phyloP scores from a whole-genome alignment of 352 stramenopile genomes.

The Saprolegnia diclina region DNA sequence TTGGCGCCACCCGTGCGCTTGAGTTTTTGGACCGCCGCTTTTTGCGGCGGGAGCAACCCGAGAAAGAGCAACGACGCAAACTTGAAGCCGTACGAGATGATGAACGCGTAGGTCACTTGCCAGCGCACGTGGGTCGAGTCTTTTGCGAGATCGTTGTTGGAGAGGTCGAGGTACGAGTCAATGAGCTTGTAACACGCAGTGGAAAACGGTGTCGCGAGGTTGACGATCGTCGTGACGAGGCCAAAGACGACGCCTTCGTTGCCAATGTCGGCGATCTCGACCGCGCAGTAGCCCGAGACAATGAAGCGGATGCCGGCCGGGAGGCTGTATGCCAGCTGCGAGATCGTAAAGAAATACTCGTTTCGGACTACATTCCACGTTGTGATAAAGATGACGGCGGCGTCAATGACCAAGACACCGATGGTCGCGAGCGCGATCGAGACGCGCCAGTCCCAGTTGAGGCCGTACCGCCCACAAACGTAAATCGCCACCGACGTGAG shows the following conservation, averaged over 20 bases:
- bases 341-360: constrained; percentile 5
- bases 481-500: constrained; percentile 34
- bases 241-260: constrained; percentile 34
- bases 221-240: constrained; percentile 33
- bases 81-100: constrained; percentile 32
- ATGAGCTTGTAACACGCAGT: constrained; percentile 41
- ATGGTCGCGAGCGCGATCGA: constrained; percentile 30
- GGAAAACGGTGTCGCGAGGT: constrained; percentile 39
- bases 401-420: constrained; percentile 19
- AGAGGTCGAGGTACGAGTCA: constrained; percentile 32
- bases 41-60: constrained; percentile 38
- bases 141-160: constrained; percentile 29
- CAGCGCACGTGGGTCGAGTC: constrained; percentile 34
- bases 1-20: constrained; percentile 27
- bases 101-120: constrained; percentile 38
- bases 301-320: constrained; percentile 19
- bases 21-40: constrained; percentile 39
- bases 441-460: constrained; percentile 54
- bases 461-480: constrained; percentile 33
- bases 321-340: constrained; percentile 7
- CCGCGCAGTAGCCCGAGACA: constrained; percentile 29
- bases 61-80: constrained; percentile 30
- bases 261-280: constrained; percentile 33
- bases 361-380: constrained; percentile 6
- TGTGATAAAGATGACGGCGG: neutral